phyloP scores from a whole-genome alignment of 176 grass and related monocot genomes.

The Rhipidocladum racemiflorum region DNA sequence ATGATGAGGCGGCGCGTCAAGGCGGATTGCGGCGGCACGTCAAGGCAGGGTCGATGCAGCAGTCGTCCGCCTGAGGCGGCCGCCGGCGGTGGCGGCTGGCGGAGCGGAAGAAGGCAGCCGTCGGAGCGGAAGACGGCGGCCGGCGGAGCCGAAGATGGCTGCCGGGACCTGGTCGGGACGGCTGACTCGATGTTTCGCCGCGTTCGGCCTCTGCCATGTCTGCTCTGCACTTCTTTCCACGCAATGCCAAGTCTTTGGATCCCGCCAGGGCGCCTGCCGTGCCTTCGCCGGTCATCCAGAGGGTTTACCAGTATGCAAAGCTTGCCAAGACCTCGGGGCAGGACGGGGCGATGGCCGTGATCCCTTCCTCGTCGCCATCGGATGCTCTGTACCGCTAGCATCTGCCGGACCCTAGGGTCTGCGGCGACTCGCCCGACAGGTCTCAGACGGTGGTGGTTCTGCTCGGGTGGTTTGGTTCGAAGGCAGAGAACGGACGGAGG shows the following conservation, averaged over 20 bases:
- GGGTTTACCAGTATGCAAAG: slow-evolving; percentile 68
- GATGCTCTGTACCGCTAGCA: slow-evolving; percentile 85
- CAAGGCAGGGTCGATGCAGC: too few relatives aligned
- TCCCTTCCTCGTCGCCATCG: slow-evolving; percentile 48
- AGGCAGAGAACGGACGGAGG: too few relatives aligned
- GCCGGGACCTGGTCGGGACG: too few relatives aligned
- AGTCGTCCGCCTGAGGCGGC: too few relatives aligned
- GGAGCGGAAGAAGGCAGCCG: too few relatives aligned
- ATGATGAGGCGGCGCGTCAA: too few relatives aligned
- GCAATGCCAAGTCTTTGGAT: neutral
- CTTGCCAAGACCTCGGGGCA: slow-evolving; percentile 27
- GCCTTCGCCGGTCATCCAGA: slow-evolving; percentile 53
- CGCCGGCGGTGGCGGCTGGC: too few relatives aligned
- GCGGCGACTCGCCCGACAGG: neutral
- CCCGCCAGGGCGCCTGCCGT: slow-evolving; percentile 20
- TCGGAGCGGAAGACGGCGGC: too few relatives aligned
- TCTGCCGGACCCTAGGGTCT: slow-evolving; percentile 56
- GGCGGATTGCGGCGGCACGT: too few relatives aligned
- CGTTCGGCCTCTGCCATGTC: slow-evolving; percentile 26
- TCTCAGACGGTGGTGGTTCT: slow-evolving; percentile 76
- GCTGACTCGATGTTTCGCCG: too few relatives aligned
- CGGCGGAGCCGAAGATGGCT: too few relatives aligned
- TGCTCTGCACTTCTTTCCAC: slow-evolving; percentile 16
- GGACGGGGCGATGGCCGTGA: neutral
- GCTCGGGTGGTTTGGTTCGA: slow-evolving; percentile 86